phyloP scores from a whole-genome alignment of 768 basidiomycete genomes.

The Dictyophora rubrovolvata region DNA sequence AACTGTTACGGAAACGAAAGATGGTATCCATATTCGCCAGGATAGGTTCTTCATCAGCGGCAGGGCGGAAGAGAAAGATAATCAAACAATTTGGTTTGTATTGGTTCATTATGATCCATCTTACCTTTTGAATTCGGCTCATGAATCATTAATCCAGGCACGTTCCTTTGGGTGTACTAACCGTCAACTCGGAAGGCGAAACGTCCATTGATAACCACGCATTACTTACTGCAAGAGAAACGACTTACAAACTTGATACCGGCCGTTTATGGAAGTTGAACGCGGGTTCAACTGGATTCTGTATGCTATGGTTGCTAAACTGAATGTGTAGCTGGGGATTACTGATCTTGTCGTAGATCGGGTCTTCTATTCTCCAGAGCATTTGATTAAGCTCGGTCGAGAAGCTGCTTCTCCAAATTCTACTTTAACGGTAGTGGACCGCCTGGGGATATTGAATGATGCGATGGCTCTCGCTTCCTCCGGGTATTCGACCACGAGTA shows the following conservation, averaged over 20 bases:
- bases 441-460: slow-evolving; percentile 83
- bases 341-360: slow-evolving; percentile 43
- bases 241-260: slow-evolving; percentile 60
- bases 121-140: background rate
- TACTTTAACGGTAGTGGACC: slow-evolving; percentile 71
- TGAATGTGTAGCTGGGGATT: background rate
- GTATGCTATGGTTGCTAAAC: slow-evolving; percentile 32
- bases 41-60: slow-evolving; percentile 92
- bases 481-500: slow-evolving; percentile 68
- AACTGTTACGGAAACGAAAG: slow-evolving; percentile 66
- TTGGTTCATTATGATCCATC: background rate
- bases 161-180: slow-evolving; percentile 67
- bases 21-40: slow-evolving; percentile 72
- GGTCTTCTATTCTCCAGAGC: slow-evolving; percentile 74
- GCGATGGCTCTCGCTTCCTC: slow-evolving; percentile 71
- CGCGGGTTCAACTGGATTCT: slow-evolving; percentile 80
- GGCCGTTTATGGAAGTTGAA: slow-evolving; percentile 82
- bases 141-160: slow-evolving; percentile 36
- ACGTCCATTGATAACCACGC: slow-evolving; percentile 46
- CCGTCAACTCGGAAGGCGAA: slow-evolving; percentile 50
- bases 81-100: slow-evolving; percentile 73
- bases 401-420: slow-evolving; percentile 63
- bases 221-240: slow-evolving; percentile 61
- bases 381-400: slow-evolving; percentile 64
- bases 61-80: slow-evolving; percentile 65